Conservation (phyloP, 179 eudicot genomes). For the Camellia oleifera region DNA sequence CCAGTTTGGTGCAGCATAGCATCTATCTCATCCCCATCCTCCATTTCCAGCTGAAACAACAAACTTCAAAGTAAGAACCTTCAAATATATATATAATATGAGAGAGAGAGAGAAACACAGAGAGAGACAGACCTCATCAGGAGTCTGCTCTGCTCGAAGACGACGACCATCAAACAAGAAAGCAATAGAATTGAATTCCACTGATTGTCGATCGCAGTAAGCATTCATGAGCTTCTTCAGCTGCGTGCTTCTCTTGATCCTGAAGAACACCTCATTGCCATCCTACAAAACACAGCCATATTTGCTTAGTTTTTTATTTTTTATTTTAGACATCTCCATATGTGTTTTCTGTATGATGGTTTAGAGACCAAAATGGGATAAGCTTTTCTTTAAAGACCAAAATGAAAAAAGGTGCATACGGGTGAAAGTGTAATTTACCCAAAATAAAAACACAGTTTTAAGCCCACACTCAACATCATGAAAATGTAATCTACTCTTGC, state of each 20-base stretch:
- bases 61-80: background rate
- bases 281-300: conserved; percentile 20
- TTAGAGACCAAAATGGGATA: too few relatives aligned
- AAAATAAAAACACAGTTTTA: too few relatives aligned
- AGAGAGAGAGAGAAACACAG: background rate
- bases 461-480: too few relatives aligned
- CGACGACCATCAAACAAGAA: conserved; percentile 25
- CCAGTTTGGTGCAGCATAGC: conserved; percentile 29
- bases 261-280: conserved; percentile 37
- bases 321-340: too few relatives aligned
- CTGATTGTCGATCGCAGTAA: conserved; percentile 38
- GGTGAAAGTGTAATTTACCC: too few relatives aligned
- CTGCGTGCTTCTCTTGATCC: conserved; percentile 38
- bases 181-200: conserved; percentile 16
- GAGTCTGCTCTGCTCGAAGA: conserved; percentile 32
- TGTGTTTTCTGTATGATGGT: too few relatives aligned
- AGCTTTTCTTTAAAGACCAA: too few relatives aligned
- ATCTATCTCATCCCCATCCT: conserved; percentile 18
- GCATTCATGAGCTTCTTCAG: conserved; percentile 39
- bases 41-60: conserved; percentile 30
- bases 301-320: background rate
- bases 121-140: conserved; percentile 21
- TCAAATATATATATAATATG: too few relatives aligned
- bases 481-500: too few relatives aligned
- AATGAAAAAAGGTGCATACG: too few relatives aligned